Evolutionary conservation across 768 basidiomycete genomes (phyloP).

Genomic region (Serendipita vermifera): DNA sequence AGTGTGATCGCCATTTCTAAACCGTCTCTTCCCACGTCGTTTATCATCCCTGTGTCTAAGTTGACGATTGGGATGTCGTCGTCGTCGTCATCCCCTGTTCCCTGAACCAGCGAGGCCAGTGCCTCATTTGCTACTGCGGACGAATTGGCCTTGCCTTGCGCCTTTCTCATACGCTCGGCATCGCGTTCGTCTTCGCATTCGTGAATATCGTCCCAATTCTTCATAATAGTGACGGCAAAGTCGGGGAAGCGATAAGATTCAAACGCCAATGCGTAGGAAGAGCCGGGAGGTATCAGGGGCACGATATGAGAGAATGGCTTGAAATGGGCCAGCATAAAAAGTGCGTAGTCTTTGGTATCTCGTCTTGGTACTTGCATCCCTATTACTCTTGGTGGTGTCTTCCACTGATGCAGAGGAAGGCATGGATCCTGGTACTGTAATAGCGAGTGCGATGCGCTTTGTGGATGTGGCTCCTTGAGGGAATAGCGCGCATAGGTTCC

Average conservation of each 20-base stretch:
- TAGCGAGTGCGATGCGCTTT: slow-evolving; percentile 14
- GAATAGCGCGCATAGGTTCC: too few relatives aligned
- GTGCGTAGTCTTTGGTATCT: not conserved
- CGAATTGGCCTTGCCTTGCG: not conserved
- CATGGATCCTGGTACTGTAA: slow-evolving; percentile 10
- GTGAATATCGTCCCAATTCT: slow-evolving; percentile 13
- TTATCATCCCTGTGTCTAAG: too few relatives aligned
- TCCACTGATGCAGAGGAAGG: not conserved
- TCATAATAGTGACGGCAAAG: not conserved
- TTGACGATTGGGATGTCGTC: not conserved
- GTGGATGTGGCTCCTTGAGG: slow-evolving; percentile 7
- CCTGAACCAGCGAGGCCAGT: not conserved
- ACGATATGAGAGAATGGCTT: slow-evolving; percentile 13
- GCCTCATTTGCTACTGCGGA: not conserved
- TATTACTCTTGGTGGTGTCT: slow-evolving; percentile 13
- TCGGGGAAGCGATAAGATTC: not conserved
- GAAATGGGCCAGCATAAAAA: slow-evolving; percentile 20
- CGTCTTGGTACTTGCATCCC: slow-evolving; percentile 15
- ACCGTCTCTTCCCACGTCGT: too few relatives aligned
- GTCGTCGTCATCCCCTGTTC: not conserved
- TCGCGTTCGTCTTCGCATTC: slow-evolving; percentile 16
- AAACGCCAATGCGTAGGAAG: not conserved
- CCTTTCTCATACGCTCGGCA: slow-evolving; percentile 12
- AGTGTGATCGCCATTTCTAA: not conserved
- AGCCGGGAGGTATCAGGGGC: not conserved